Evolutionary conservation across 148 eudicot genomes (phyloP).

Genomic region (Simmondsia chinensis): DNA sequence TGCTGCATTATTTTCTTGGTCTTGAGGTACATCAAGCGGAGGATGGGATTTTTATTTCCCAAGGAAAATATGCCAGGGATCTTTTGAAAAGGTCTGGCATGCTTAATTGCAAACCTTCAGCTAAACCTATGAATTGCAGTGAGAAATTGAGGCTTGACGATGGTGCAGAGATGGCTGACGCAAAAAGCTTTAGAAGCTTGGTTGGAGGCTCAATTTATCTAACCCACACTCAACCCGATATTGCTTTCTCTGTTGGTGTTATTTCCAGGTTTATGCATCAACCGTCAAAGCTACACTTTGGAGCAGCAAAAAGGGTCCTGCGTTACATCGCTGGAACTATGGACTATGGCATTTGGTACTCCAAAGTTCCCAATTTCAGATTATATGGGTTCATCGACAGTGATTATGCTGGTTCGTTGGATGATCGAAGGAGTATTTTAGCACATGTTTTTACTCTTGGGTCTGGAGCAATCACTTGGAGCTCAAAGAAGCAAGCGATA

Average conservation of each 20-base stretch:
- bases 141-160: neutral
- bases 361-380: neutral
- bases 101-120: neutral
- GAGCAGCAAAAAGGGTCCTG: no score
- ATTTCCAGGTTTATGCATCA: constrained; percentile 3
- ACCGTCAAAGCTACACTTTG: no score
- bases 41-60: neutral
- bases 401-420: neutral
- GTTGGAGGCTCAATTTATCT: no score
- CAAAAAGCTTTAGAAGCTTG: neutral
- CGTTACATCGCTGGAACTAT: neutral
- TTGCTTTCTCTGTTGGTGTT: neutral
- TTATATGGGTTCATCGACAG: neutral
- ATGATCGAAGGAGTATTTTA: neutral
- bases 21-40: no score
- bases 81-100: neutral
- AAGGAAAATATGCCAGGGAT: neutral
- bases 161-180: neutral
- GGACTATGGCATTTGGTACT: constrained; percentile 1
- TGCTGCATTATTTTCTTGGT: neutral
- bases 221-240: neutral
- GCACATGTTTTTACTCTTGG: constrained; percentile 4
- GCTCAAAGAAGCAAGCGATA: constrained; percentile 11
- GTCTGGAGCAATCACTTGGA: no score
- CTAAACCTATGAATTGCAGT: no score